phyloP scores from a whole-genome alignment of 768 basidiomycete genomes.

The Boletus reticuloceps region DNA sequence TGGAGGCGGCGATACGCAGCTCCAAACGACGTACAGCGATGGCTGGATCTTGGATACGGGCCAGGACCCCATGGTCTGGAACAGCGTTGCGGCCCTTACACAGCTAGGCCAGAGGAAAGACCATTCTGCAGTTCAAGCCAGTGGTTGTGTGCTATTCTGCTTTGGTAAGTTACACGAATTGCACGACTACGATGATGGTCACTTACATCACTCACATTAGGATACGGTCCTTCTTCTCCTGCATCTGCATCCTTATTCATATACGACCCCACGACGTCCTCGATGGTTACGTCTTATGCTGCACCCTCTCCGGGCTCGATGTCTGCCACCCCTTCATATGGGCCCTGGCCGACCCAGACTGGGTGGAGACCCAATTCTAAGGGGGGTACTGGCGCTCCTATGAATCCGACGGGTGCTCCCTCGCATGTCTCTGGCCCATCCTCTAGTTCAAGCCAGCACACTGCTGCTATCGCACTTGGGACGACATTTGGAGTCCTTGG shows the following conservation, averaged over 20 bases:
- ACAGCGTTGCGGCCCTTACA: slow-evolving; percentile 44
- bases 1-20: slow-evolving; percentile 65
- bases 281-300: slow-evolving; percentile 43
- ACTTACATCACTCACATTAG: slow-evolving; percentile 22
- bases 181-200: not conserved
- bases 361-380: slow-evolving; percentile 11
- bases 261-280: slow-evolving; percentile 40
- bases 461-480: slow-evolving; percentile 58
- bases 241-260: slow-evolving; percentile 55
- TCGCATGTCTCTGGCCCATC: slow-evolving; percentile 13
- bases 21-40: slow-evolving; percentile 55
- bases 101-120: slow-evolving; percentile 66
- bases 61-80: slow-evolving; percentile 61
- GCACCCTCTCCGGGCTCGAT: slow-evolving; percentile 32
- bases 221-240: slow-evolving; percentile 31
- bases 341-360: slow-evolving; percentile 36
- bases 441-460: slow-evolving; percentile 22
- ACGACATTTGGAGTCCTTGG: slow-evolving; percentile 59
- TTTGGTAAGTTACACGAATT: slow-evolving; percentile 55
- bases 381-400: slow-evolving; percentile 6
- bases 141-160: slow-evolving; percentile 67
- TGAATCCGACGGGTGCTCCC: slow-evolving; percentile 9
- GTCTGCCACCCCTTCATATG: slow-evolving; percentile 27
- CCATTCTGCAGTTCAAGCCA: slow-evolving; percentile 66
- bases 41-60: slow-evolving; percentile 70